These are phyloP conservation scores for Thalassiosira oceanica DNA, from an alignment of 352 stramenopile species.

Conservation along the genomic window DNA sequence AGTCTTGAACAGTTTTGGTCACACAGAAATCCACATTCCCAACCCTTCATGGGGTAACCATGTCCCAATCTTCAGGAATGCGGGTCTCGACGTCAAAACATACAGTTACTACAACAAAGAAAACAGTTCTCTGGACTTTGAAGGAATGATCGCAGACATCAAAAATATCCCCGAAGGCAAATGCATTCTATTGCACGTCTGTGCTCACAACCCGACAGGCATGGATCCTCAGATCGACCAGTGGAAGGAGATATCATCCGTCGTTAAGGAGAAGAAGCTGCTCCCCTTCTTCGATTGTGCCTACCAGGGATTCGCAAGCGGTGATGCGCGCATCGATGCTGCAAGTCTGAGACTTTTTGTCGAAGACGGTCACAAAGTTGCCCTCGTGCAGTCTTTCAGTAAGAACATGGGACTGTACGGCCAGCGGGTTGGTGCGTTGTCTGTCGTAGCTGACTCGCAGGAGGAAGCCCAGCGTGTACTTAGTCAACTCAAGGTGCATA, in stretches of 20 bases:
- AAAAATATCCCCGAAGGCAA: constrained; percentile 86
- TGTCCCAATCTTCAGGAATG: constrained; percentile 80
- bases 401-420: constrained; percentile 99
- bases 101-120: constrained; percentile 87
- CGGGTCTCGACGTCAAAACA: constrained; percentile 84
- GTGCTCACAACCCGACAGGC: constrained; percentile 98
- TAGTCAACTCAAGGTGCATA: constrained; percentile 98
- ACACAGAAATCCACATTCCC: constrained; percentile 92
- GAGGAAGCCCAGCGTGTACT: constrained; percentile 94
- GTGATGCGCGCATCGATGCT: constrained; percentile 92
- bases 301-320: constrained; percentile 97
- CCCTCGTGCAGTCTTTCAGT: constrained; percentile 97
- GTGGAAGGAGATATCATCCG: constrained; percentile 95
- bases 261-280: constrained; percentile 94
- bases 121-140: constrained; percentile 87
- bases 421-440: constrained; percentile 95
- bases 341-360: constrained; percentile 91
- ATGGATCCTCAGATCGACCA: constrained; percentile 97
- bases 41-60: constrained; percentile 99
- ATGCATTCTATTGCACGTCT: constrained; percentile 97
- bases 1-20: constrained; percentile 85
- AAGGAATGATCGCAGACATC: constrained; percentile 93
- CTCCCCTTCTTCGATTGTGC: constrained; percentile 99
- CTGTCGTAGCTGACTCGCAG: constrained; percentile 88
- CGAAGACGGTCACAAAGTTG: constrained; percentile 95